phyloP scores from a whole-genome alignment of 2,329 filamentous ascomycete species.

The Microcera coccophila region DNA sequence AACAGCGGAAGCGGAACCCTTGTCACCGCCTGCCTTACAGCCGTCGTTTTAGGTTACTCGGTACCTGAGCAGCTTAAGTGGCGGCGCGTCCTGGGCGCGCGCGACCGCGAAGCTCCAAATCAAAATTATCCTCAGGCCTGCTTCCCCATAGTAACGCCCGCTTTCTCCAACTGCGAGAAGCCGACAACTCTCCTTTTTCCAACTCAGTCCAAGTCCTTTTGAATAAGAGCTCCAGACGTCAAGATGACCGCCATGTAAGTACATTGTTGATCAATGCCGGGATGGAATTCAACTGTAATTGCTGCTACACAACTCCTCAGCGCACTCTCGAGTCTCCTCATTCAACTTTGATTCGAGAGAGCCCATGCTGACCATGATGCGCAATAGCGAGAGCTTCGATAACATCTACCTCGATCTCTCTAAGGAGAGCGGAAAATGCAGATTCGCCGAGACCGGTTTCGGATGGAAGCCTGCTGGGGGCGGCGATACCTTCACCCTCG shows the following conservation, averaged over 20 bases:
- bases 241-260: slow-evolving; percentile 40
- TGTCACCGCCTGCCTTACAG: too few species aligned
- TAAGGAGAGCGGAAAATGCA: slow-evolving; percentile 85
- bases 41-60: too few species aligned
- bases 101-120: slow-evolving; percentile 2
- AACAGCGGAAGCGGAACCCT: too few species aligned
- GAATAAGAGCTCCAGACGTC: slow-evolving; percentile 7
- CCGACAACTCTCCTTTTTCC: background rate
- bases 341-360: background rate
- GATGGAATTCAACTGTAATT: background rate
- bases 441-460: slow-evolving; percentile 89
- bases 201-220: too few species aligned
- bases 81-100: slow-evolving; percentile 13
- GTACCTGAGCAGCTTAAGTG: too few species aligned
- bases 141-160: background rate
- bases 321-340: background rate
- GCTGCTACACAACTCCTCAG: background rate
- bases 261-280: background rate
- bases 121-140: slow-evolving; percentile 7
- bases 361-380: slow-evolving; percentile 9
- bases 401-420: slow-evolving; percentile 96
- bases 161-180: background rate
- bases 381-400: slow-evolving; percentile 82
- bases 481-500: slow-evolving; percentile 90
- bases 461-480: slow-evolving; percentile 90